Base-by-base conservation (phyloP, 306 rosid genomes). In the Neltuma alba region DNA sequence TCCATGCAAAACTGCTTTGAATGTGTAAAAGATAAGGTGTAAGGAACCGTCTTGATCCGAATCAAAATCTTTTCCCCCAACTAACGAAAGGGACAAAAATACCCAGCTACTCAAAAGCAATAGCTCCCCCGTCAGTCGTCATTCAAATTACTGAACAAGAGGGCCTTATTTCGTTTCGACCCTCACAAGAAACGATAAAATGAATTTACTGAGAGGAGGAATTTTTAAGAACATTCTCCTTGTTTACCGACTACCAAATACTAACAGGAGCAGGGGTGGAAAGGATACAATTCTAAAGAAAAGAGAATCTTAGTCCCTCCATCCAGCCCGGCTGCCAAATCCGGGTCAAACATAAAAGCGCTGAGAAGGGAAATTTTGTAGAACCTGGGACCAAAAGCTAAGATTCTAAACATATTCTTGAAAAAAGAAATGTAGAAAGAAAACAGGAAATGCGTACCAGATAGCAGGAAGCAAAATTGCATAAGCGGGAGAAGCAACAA, bases 11-110 rank as follows among this genome's bases (percentile, higher is more conserved):
- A 74, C 85, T 57, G 75, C 72, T 84, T 85, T 40, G 61, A 81
- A 85, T 70, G 75, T 40, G 36, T 55, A 31, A 64, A 84, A 76
- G 94, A 92, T 85, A 90, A 88, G 91, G 84, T 72, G 80, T 54
- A 78, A 78, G 42, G 89, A 86, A 72, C 82, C 14, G 83, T 88
- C 85, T 72, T 75, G 45, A 30, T 78, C 81, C 25, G 40, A 67
- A 52, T 58, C 85, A 45, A 33, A 82, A 65, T 62, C 34, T 25
- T n/a, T 42, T 76, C 79, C 79, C 83, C 76, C 75, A 79, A 36
- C 81, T 61, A 50, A 27, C 36, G 73, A 78, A 82, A 84, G 77
- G 74, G 89, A 90, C 92, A 87, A 94, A 81, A 52, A 23, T 73
- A 48, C 86, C 87, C 89, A 77, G 87, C 88, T 80, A 85, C 65